Conservation (phyloP, 1,284 basidiomycete genomes). For the Vanrija sp. region DNA sequence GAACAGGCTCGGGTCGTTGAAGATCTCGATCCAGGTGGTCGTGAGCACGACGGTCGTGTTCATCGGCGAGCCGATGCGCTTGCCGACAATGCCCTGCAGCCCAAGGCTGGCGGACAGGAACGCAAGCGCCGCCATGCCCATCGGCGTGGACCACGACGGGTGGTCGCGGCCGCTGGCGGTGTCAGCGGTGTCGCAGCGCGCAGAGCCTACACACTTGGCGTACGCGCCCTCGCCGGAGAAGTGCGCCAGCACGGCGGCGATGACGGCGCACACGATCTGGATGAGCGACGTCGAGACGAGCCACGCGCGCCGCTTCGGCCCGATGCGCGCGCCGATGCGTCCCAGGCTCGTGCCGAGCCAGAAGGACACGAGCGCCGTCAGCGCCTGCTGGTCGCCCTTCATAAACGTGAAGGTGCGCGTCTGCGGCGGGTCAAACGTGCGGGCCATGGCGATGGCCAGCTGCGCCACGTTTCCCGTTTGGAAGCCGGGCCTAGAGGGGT, state of each 20-base stretch:
- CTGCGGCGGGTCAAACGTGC: constrained; percentile 58
- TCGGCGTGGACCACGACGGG: constrained; percentile 65
- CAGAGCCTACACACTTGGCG: constrained; percentile 54
- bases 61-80: constrained; percentile 69
- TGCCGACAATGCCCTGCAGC: constrained; percentile 72
- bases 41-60: constrained; percentile 59
- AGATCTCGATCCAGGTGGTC: constrained; percentile 79
- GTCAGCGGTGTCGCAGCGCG: not conserved
- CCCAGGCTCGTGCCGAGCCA: constrained; percentile 50
- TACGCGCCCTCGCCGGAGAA: constrained; percentile 55
- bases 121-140: constrained; percentile 65
- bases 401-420: constrained; percentile 60
- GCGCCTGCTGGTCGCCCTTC: constrained; percentile 72
- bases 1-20: constrained; percentile 71
- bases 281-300: constrained; percentile 65
- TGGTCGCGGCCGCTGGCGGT: constrained; percentile 52
- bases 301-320: constrained; percentile 69
- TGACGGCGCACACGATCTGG: constrained; percentile 70
- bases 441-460: constrained; percentile 60
- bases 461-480: constrained; percentile 52
- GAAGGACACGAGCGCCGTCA: constrained; percentile 71
- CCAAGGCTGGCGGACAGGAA: constrained; percentile 75
- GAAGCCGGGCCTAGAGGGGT: constrained; percentile 11
- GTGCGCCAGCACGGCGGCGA: constrained; percentile 60
- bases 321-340: constrained; percentile 55